These are phyloP conservation scores for Dittrichia graveolens DNA, from an alignment of 129 eudicot genomes.

Conservation along the genomic window DNA sequence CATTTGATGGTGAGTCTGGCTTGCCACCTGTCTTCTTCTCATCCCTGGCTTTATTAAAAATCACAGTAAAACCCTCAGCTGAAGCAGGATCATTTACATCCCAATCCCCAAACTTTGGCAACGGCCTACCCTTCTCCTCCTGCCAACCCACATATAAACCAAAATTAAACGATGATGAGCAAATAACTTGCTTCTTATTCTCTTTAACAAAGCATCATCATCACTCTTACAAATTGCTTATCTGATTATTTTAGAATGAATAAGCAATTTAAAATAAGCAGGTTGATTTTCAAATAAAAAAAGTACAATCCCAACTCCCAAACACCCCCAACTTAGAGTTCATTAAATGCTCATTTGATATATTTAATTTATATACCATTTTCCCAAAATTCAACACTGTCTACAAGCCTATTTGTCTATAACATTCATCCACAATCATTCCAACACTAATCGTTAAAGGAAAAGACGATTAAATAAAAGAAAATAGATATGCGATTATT, in stretches of 20 bases:
- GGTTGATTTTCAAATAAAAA: too few species aligned
- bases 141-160: constrained; percentile 29
- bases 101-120: constrained; percentile 93
- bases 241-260: neutral
- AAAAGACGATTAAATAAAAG: neutral
- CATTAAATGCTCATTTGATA: neutral
- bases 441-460: neutral
- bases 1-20: constrained; percentile 64
- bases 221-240: neutral
- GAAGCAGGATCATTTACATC: constrained; percentile 90
- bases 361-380: neutral
- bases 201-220: constrained; percentile 5
- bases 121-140: constrained; percentile 83
- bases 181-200: neutral
- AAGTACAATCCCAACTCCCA: neutral
- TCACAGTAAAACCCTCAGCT: constrained; percentile 82
- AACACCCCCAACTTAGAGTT: constrained; percentile 2
- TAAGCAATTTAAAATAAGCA: too few species aligned
- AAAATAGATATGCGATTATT: neutral
- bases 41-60: constrained; percentile 81
- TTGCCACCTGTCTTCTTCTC: constrained; percentile 82
- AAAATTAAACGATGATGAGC: neutral
- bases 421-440: constrained; percentile 19
- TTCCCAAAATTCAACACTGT: neutral
- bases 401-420: neutral